phyloP scores from a whole-genome alignment of 768 basidiomycete genomes.

The Antrodiella citrinella region DNA sequence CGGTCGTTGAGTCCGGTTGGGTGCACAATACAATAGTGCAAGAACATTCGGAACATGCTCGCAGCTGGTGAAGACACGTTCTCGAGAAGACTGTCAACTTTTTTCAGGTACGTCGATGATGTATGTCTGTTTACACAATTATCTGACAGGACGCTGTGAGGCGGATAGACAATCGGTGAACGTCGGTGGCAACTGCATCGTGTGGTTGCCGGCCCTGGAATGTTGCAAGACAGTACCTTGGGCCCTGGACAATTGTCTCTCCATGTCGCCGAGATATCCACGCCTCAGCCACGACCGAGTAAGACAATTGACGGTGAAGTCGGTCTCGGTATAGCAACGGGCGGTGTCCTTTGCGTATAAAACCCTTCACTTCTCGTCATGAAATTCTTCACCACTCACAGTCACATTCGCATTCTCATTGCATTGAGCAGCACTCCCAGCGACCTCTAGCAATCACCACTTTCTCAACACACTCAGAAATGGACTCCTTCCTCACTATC shows the following conservation, averaged over 20 bases:
- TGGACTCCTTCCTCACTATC: not conserved
- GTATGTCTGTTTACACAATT: not conserved
- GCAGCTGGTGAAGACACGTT: not conserved
- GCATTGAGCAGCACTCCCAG: not conserved
- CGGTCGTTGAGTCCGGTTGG: not conserved
- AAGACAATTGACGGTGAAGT: not conserved
- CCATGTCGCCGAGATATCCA: not conserved
- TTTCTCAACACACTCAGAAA: not conserved
- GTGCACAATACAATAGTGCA: not conserved
- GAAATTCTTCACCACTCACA: not conserved
- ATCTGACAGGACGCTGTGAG: not conserved
- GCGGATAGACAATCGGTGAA: not conserved
- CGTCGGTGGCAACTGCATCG: not conserved
- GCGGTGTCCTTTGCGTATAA: not conserved
- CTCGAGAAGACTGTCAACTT: not conserved
- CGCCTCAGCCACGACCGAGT: not conserved
- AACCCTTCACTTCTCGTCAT: not conserved
- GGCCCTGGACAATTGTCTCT: not conserved
- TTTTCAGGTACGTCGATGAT: not conserved
- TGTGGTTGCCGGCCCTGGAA: not conserved
- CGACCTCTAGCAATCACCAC: not conserved
- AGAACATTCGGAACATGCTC: not conserved
- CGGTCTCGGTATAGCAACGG: not conserved
- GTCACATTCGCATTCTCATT: not conserved
- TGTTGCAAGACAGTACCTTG: not conserved